phyloP scores from a whole-genome alignment of 2,329 filamentous ascomycete species.

The Tolypocladium paradoxum region DNA sequence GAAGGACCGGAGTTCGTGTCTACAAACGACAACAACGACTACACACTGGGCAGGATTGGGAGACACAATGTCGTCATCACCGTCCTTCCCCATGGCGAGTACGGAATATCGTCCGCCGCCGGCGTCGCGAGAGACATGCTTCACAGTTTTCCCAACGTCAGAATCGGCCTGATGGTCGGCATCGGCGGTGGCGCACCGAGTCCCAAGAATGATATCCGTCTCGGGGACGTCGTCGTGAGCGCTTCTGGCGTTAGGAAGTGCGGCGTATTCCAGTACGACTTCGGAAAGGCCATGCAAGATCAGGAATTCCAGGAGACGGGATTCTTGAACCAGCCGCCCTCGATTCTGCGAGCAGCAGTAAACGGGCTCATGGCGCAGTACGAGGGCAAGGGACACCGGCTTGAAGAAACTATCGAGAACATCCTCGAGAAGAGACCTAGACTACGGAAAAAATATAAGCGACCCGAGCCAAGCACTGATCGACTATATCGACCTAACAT shows the following conservation, averaged over 20 bases:
- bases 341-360: neutral
- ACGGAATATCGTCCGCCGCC: slow-evolving; percentile 6
- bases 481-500: neutral
- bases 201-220: slow-evolving; percentile 17
- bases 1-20: neutral
- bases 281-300: slow-evolving; percentile 8
- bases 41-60: slow-evolving; percentile 6
- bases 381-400: neutral
- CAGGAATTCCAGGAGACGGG: slow-evolving; percentile 3
- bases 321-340: slow-evolving; percentile 6
- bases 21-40: slow-evolving; percentile 3
- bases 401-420: neutral
- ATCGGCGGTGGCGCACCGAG: slow-evolving; percentile 21
- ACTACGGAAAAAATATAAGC: neutral
- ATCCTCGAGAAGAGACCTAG: neutral
- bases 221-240: slow-evolving; percentile 13
- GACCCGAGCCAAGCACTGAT: neutral
- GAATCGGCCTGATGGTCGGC: slow-evolving; percentile 8
- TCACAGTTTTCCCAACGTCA: slow-evolving; percentile 16
- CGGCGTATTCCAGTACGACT: slow-evolving; percentile 13
- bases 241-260: neutral
- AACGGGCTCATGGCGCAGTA: neutral
- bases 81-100: slow-evolving; percentile 1
- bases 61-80: slow-evolving; percentile 9
- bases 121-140: slow-evolving; percentile 15